Base-by-base conservation (phyloP, 1,284 basidiomycete genomes). In the Rhodotorula sp. region DNA sequence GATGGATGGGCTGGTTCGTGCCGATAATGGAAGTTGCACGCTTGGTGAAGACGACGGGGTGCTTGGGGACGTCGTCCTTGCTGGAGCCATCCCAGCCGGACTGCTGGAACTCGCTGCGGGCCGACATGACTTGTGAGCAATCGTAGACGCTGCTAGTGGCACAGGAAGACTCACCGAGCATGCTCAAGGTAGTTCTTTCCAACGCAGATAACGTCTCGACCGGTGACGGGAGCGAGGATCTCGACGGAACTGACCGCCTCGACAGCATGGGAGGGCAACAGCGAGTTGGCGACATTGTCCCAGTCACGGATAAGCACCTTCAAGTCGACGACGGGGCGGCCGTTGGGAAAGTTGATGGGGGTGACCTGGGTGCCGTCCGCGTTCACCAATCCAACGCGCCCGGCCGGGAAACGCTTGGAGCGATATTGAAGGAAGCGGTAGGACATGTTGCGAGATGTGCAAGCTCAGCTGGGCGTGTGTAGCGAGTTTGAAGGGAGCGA, bases 11-110 rank as follows among this genome's bases (percentile, higher is more conserved):
- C n/a, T 70, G 49, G 19, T 71, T 72, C 54, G 64, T 62, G 8
- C 74, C 73, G 47, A 79, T 67, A 59, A 80, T 80, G 4, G 79
- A 79, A 2, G 79, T 74, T 24, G 76, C 75, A 17, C 79, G 79
- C 67, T 80, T 80, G 22, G 79, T 80, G 73, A 80, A 80, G 66
- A 80, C 77, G 20, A 80, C 79, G 13, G 72, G 54, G 57, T 75
- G 68, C 29, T 77, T 74, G 5, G 79, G 79, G 54, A 76, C 71
- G 34, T 76, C 78, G 51, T 77, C 76, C 65, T 71, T 77, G 58
- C 79, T 77, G 36, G 72, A 74, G 15, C 68, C 68, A 62, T 79
- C 79, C 60, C 73, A 79, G 0, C 79, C 79, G 10, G 76, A 76
- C 22, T 63, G 64, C 36, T 76, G 73, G 64, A 78, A 79, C 63